phyloP scores from a whole-genome alignment of 2,329 filamentous ascomycete species.

The Phialophora macrospora region DNA sequence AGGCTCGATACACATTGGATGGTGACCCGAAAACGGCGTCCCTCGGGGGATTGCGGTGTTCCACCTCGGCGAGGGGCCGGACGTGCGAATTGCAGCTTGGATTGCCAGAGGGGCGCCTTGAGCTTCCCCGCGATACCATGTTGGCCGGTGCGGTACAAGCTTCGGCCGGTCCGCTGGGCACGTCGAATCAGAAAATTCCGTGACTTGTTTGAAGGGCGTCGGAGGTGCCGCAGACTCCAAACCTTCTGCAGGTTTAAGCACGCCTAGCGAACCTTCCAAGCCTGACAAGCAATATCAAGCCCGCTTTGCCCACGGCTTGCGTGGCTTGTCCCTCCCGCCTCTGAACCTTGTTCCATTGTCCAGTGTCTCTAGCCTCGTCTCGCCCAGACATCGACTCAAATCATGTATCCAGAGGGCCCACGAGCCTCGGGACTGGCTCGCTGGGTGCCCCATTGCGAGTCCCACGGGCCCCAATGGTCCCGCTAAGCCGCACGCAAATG shows the following conservation, averaged over 20 bases:
- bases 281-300: neutral
- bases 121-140: neutral
- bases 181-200: neutral
- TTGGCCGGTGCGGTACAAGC: neutral
- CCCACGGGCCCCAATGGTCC: neutral
- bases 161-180: neutral
- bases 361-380: neutral
- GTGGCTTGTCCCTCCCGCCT: neutral
- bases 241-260: neutral
- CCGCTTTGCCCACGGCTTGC: neutral
- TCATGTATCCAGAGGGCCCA: neutral
- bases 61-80: neutral
- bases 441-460: neutral
- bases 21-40: neutral
- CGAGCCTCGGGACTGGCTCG: neutral
- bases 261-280: too few relatives aligned
- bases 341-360: neutral
- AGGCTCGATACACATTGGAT: neutral
- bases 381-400: neutral
- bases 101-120: neutral
- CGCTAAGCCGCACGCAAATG: neutral
- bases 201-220: neutral
- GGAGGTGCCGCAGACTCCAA: neutral
- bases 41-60: neutral
- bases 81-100: neutral